Evolutionary conservation across 176 grass and related monocot species (phyloP).

Genomic region (Tillandsia leiboldiana): DNA sequence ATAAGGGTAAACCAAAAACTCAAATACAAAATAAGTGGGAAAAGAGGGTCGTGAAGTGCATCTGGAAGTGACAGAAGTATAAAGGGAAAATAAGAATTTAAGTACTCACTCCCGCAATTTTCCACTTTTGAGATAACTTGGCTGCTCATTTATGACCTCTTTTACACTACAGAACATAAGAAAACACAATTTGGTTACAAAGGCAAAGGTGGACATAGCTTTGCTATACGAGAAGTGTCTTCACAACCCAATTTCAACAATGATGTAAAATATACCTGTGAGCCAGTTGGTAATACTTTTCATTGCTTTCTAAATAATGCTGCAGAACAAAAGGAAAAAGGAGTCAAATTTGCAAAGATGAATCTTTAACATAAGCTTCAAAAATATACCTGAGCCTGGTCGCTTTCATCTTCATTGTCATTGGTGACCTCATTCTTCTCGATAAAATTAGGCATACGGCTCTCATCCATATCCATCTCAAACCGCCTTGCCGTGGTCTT

Average conservation of each 20-base stretch:
- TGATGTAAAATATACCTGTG: conserved; percentile 55
- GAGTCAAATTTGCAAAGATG: conserved; percentile 23
- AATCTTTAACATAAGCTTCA: conserved; percentile 13
- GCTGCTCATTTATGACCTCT: conserved; percentile 78
- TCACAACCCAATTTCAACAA: neutral
- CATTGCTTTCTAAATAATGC: conserved; percentile 99
- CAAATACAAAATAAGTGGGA: neutral
- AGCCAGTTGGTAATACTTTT: conserved; percentile 92
- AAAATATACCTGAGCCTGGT: conserved; percentile 70
- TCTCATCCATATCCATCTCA: conserved; percentile 31
- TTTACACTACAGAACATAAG: conserved; percentile 69
- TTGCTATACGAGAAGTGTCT: too few relatives aligned
- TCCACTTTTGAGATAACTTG: conserved; percentile 71
- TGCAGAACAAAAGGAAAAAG: conserved; percentile 39
- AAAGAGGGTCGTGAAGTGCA: neutral
- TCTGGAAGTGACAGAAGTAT: neutral
- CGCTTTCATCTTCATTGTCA: conserved; percentile 90
- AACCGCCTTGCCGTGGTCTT: conserved; percentile 39
- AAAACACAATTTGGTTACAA: neutral
- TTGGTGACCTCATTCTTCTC: conserved; percentile 57
- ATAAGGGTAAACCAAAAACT: neutral
- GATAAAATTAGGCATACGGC: conserved; percentile 32
- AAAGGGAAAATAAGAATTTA: conserved; percentile 2
- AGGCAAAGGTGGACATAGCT: too few relatives aligned
- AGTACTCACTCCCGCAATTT: conserved; percentile 89